Conservation (phyloP, 768 basidiomycete species). For the Boletus pseudo-olivaceus region DNA sequence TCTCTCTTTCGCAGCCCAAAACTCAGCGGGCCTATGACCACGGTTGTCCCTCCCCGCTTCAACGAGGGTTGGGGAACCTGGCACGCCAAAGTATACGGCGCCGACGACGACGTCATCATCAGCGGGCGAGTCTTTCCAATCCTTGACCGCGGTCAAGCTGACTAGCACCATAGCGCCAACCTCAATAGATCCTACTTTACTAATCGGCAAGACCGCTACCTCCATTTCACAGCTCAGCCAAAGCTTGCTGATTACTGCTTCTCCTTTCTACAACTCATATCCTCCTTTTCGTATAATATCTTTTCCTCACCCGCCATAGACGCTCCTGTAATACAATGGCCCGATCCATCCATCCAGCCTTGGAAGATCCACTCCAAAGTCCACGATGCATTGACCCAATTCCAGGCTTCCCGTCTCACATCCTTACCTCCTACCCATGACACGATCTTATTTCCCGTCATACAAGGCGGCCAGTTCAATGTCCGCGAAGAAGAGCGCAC, state of each 20-base stretch:
- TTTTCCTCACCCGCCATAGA: slow-evolving; percentile 33
- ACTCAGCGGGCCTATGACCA: slow-evolving; percentile 68
- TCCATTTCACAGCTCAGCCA: slow-evolving; percentile 63
- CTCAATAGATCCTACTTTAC: slow-evolving; percentile 91
- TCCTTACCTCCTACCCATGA: slow-evolving; percentile 17
- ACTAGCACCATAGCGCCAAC: slow-evolving; percentile 66
- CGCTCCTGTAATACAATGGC: slow-evolving; percentile 63
- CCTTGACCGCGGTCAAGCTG: neutral
- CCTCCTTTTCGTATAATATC: slow-evolving; percentile 65
- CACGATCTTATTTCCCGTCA: slow-evolving; percentile 71
- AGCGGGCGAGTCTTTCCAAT: slow-evolving; percentile 63
- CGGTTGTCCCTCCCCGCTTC: slow-evolving; percentile 83
- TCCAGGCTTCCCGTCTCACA: slow-evolving; percentile 49
- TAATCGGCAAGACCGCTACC: slow-evolving; percentile 91
- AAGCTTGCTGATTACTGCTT: slow-evolving; percentile 78
- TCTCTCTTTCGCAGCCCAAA: slow-evolving; percentile 87
- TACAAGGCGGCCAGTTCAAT: slow-evolving; percentile 87
- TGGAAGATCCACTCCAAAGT: slow-evolving; percentile 66
- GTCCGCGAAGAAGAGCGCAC: slow-evolving; percentile 80
- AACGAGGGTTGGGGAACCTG: slow-evolving; percentile 99
- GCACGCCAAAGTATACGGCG: slow-evolving; percentile 96
- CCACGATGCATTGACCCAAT: slow-evolving; percentile 47
- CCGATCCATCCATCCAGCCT: slow-evolving; percentile 59
- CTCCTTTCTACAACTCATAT: slow-evolving; percentile 66
- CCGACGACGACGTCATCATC: slow-evolving; percentile 88